Evolutionary conservation across 768 basidiomycete species (phyloP), one percentile per base, ranked within the genome.

Genomic region (Trametes meyenii): DNA sequence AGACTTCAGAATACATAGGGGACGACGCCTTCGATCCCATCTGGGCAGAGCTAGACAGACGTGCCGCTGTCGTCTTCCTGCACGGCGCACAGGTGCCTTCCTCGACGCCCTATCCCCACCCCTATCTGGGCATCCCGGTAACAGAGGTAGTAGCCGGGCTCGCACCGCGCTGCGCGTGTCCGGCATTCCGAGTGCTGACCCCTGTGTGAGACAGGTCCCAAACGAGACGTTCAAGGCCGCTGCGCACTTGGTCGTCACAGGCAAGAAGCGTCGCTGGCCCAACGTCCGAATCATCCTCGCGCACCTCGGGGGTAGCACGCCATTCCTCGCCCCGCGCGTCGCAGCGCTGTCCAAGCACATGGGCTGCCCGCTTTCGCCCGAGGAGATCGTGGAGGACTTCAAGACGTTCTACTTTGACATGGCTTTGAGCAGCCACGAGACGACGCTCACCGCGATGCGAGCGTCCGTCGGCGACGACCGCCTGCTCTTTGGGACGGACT

Each of bases 151-250:
- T 33, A 3, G 29, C 29, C 29, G 29, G 29, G 29, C 29, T 33
- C 29, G 29, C 29, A 33, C 29, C 29, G 29, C 29, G 8, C 29
- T 33, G 29, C 8, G 29, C 29, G 8, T 33, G 29, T 33, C 29
- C 29, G 29, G 29, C 29, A 33, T 33, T 33, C 29, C 29, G 29
- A 33, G 29, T 33, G 8, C 29, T 33, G 29, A 33, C 29, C 29
- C 29, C 29, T 33, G 29, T 33, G 8, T 8, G 29, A 33, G 44
- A 42, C 57, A 91, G 89, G 88, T 89, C 0, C 90, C 89, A 7
- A 87, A 90, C 69, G 90, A 92, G 73, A 92, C 90, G 0, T 90
- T 85, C 78, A 91, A 90, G 75, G 90, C 88, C 1, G 89, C 89
- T 36, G 85, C 89, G 3, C 87, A 90, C 69, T 81, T 92, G 50